These are phyloP conservation scores for Micractinium sp. DNA, from an alignment of 139 green algal species.

Conservation along the genomic window DNA sequence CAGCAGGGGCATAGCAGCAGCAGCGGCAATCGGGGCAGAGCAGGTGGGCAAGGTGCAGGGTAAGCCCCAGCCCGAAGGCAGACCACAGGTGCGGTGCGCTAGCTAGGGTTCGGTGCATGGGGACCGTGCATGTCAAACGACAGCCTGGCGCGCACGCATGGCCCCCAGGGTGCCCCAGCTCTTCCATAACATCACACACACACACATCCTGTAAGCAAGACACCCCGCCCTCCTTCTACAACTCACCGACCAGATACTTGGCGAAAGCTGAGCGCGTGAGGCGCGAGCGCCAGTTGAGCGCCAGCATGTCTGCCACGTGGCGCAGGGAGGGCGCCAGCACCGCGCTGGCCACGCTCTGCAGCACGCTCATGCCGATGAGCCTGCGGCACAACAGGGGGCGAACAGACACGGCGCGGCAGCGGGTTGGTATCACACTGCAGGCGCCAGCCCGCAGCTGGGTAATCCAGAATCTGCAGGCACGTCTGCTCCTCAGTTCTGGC, in stretches of 20 bases:
- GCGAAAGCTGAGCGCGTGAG: slow-evolving; percentile 57
- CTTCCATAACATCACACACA: neutral
- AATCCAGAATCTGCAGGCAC: neutral
- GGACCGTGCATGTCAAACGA: neutral
- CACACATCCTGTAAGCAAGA: neutral
- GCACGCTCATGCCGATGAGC: slow-evolving; percentile 59
- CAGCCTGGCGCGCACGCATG: neutral
- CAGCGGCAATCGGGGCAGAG: neutral
- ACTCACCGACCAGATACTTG: slow-evolving; percentile 62
- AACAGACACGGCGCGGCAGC: neutral
- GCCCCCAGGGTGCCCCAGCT: neutral
- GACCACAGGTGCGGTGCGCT: neutral
- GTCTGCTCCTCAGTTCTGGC: too few species aligned
- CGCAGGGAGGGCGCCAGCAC: slow-evolving; percentile 74
- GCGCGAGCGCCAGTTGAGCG: slow-evolving; percentile 67
- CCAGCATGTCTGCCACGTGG: slow-evolving; percentile 68
- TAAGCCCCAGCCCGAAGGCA: neutral
- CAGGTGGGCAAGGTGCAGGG: neutral
- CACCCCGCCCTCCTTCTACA: neutral
- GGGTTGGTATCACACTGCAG: neutral
- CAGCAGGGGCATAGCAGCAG: too few species aligned
- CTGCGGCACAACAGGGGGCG: neutral
- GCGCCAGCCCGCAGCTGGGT: neutral
- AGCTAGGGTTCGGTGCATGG: neutral
- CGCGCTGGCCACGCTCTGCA: slow-evolving; percentile 64